These are phyloP conservation scores for Diaporthe caulivora DNA, from an alignment of 2,329 filamentous ascomycete genomes.

Conservation along the genomic window DNA sequence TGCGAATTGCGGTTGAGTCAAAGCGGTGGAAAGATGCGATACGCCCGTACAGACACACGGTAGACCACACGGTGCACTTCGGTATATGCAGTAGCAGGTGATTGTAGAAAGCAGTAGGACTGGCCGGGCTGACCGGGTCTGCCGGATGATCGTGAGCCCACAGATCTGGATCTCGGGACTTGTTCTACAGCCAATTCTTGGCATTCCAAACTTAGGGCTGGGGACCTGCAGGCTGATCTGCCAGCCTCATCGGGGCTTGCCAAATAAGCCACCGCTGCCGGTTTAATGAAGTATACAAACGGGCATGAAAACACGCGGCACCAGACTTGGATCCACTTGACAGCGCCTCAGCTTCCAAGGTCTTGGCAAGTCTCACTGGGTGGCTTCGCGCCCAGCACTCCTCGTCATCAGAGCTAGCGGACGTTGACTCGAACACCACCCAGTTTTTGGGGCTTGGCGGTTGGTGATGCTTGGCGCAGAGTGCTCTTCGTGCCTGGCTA, in stretches of 20 bases:
- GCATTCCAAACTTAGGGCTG: conserved; percentile 31
- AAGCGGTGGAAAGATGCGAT: conserved; percentile 21
- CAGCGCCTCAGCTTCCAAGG: conserved; percentile 21
- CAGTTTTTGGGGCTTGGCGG: conserved; percentile 15
- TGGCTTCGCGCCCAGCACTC: conserved; percentile 14
- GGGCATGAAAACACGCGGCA: not conserved
- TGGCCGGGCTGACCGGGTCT: conserved; percentile 12
- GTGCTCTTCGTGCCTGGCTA: not conserved
- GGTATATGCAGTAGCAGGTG: conserved; percentile 6
- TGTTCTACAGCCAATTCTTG: conserved; percentile 9
- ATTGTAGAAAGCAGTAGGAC: not conserved
- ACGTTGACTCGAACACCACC: conserved; percentile 27
- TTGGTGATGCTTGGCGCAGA: conserved; percentile 26
- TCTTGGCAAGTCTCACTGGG: conserved; percentile 30
- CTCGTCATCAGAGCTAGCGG: not conserved
- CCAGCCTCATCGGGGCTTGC: conserved; percentile 1
- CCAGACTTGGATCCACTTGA: conserved; percentile 1
- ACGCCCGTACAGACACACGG: not conserved
- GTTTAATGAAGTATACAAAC: conserved; percentile 4
- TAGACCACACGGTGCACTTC: conserved; percentile 22
- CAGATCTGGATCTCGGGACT: conserved; percentile 32
- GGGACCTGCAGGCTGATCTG: conserved; percentile 29
- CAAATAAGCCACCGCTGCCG: conserved; percentile 22
- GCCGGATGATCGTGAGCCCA: conserved; percentile 28
- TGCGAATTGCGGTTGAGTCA: conserved; percentile 20